These are phyloP conservation scores for Hyparrhenia diplandra DNA, from an alignment of 176 grass and related monocot species.

Conservation along the genomic window DNA sequence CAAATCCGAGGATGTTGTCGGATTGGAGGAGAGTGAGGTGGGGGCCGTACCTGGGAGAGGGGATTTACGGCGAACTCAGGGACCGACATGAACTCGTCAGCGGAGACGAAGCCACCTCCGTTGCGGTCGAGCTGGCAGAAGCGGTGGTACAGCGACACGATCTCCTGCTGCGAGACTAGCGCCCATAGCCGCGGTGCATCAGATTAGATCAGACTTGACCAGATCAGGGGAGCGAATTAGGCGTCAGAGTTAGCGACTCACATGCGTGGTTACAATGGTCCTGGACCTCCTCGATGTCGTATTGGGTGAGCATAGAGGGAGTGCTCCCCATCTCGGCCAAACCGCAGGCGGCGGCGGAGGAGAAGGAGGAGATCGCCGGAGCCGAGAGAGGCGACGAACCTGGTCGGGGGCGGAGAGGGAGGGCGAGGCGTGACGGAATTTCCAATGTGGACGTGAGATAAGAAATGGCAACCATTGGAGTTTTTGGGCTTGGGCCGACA, in stretches of 20 bases:
- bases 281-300: conserved; percentile 98
- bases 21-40: not conserved
- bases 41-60: conserved; percentile 61
- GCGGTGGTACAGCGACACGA: conserved; percentile 84
- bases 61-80: conserved; percentile 90
- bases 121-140: conserved; percentile 95
- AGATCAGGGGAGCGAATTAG: not conserved
- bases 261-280: conserved; percentile 83
- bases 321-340: conserved; percentile 63
- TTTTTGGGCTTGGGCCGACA: not conserved
- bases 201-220: not conserved
- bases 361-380: conserved; percentile 4
- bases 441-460: not conserved
- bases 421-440: not conserved
- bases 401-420: not conserved
- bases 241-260: conserved; percentile 26
- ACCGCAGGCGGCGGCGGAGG: not conserved
- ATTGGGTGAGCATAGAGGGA: conserved; percentile 96
- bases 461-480: not conserved
- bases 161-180: conserved; percentile 96
- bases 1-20: not conserved
- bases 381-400: not conserved
- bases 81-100: conserved; percentile 91
- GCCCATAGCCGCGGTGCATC: not conserved
- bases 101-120: conserved; percentile 70